phyloP scores from a whole-genome alignment of 2,329 filamentous ascomycete genomes.

The Verticillium klebahnii region DNA sequence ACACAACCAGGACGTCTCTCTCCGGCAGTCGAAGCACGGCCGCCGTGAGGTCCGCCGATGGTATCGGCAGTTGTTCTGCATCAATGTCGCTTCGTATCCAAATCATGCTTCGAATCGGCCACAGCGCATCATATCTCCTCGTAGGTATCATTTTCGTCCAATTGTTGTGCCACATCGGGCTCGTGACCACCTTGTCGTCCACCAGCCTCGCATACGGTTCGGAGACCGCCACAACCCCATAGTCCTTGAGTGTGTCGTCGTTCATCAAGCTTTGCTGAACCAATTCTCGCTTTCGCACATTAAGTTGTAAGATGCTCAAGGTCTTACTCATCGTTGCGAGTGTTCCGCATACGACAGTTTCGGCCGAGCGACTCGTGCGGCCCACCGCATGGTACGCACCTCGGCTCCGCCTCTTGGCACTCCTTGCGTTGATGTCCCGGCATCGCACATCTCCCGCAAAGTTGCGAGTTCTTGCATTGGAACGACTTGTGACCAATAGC shows the following conservation, averaged over 20 bases:
- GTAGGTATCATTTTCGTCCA: constrained; percentile 2
- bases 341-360: constrained; percentile 3
- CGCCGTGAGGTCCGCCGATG: background rate
- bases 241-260: constrained; percentile 4
- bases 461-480: constrained; percentile 18
- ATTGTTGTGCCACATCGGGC: background rate
- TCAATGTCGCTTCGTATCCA: constrained; percentile 11
- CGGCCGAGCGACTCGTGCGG: constrained; percentile 18
- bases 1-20: background rate
- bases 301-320: constrained; percentile 6
- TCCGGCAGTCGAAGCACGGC: background rate
- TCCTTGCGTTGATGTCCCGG: constrained; percentile 14
- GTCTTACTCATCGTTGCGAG: background rate
- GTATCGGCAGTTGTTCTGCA: constrained; percentile 8
- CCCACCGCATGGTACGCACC: constrained; percentile 14
- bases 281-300: constrained; percentile 5
- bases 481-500: constrained; percentile 20
- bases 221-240: background rate
- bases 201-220: constrained; percentile 7
- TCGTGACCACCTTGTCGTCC: constrained; percentile 3
- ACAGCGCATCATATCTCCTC: constrained; percentile 9
- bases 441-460: constrained; percentile 11
- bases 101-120: constrained; percentile 15
- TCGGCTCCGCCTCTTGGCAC: constrained; percentile 10
- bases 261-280: constrained; percentile 10